Conservation (phyloP, 1,284 basidiomycete species). For the Trichosporon faecale region DNA sequence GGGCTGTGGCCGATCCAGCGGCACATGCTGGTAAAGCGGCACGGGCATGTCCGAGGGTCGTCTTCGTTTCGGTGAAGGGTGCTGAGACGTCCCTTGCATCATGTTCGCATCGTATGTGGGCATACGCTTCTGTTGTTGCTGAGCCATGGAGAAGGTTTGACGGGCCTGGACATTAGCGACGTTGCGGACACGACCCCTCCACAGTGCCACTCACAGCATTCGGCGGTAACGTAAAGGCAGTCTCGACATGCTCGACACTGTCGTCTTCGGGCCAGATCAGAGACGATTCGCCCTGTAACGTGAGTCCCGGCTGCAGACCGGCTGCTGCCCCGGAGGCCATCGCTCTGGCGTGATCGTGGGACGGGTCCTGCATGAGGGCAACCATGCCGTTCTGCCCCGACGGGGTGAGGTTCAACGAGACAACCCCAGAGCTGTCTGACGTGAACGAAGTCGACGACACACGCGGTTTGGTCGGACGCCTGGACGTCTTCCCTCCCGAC, state of each 20-base stretch:
- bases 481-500: slow-evolving; percentile 4
- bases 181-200: background rate
- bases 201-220: background rate
- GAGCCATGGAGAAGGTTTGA: slow-evolving; percentile 23
- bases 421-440: slow-evolving; percentile 28
- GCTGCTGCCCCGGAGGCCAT: slow-evolving; percentile 11
- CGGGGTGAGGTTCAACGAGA: slow-evolving; percentile 17
- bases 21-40: background rate
- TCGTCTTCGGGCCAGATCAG: slow-evolving; percentile 22
- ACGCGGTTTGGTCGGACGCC: slow-evolving; percentile 15
- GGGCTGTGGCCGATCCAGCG: background rate
- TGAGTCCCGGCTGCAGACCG: slow-evolving; percentile 18
- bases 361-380: slow-evolving; percentile 8
- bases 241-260: slow-evolving; percentile 27
- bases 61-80: slow-evolving; percentile 18
- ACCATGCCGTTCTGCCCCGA: slow-evolving; percentile 11
- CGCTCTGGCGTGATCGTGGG: slow-evolving; percentile 2
- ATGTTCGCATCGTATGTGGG: slow-evolving; percentile 19
- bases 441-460: slow-evolving; percentile 22
- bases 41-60: slow-evolving; percentile 7
- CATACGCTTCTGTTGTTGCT: slow-evolving; percentile 27
- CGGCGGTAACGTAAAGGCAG: slow-evolving; percentile 29
- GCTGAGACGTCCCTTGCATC: slow-evolving; percentile 2
- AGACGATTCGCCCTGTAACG: slow-evolving; percentile 13
- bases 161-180: slow-evolving; percentile 12